Conservation (phyloP, 768 basidiomycete species). For the Auricularia sp. region DNA sequence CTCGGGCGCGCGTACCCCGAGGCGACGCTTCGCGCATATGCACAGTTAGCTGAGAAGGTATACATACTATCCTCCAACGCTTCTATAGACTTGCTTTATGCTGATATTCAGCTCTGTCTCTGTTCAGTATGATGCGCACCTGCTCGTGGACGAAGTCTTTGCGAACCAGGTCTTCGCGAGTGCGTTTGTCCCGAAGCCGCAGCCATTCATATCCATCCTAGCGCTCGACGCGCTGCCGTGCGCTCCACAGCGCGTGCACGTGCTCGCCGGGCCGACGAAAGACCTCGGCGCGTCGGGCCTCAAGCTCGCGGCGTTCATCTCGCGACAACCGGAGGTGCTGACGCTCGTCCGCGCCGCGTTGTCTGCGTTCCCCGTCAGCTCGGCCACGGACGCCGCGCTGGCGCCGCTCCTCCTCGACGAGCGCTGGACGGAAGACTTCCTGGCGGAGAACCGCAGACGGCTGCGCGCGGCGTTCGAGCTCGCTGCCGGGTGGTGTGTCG, state of each 20-base stretch:
- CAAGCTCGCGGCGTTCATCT: neutral
- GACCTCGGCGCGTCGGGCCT: neutral
- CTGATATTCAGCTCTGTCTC: too few relatives aligned
- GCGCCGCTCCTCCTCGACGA: neutral
- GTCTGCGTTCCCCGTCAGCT: neutral
- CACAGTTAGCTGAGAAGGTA: neutral
- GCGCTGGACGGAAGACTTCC: neutral
- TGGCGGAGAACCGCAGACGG: neutral
- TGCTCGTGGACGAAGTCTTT: conserved; percentile 2
- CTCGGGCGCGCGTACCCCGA: conserved; percentile 1
- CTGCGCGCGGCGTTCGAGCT: neutral
- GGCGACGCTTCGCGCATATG: neutral
- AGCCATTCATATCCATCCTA: neutral
- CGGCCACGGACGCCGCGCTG: neutral
- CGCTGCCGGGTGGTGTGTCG: neutral
- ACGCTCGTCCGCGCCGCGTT: neutral
- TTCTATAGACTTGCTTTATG: too few relatives aligned
- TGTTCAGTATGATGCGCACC: neutral
- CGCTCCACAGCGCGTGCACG: neutral
- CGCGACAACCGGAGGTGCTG: neutral
- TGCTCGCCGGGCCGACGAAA: neutral
- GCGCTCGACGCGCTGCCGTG: neutral
- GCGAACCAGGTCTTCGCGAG: conserved; percentile 4
- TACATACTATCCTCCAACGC: neutral
- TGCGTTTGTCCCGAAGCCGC: neutral